Percentiles rank a stretch among this genome's conserved stretches.
phyloP scores from a whole-genome alignment of 495 filamentous ascomycete species.

The Aspergillus kassunensis region DNA sequence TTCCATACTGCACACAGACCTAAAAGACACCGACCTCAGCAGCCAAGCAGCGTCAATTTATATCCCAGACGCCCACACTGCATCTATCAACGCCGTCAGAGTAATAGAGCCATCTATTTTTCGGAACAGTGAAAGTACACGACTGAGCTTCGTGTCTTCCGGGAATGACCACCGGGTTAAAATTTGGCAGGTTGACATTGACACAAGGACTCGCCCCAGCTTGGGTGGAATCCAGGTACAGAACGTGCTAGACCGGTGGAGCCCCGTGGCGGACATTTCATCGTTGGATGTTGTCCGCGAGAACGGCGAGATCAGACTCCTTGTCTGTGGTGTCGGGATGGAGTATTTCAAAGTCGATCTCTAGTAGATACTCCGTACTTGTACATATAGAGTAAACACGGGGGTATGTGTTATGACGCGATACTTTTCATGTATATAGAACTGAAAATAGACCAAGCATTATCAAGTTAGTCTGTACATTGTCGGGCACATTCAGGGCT shows the following conservation, averaged over 20 bases:
- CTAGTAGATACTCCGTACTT: too few relatives aligned
- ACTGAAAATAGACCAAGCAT: too few relatives aligned
- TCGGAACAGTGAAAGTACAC: constrained; percentile 6
- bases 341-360: constrained; percentile 32
- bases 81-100: constrained; percentile 67
- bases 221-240: constrained; percentile 41
- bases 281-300: constrained; percentile 36
- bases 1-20: constrained; percentile 36
- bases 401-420: not conserved
- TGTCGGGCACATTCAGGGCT: too few relatives aligned
- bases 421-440: not conserved
- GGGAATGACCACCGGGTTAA: constrained; percentile 82
- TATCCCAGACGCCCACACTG: constrained; percentile 72
- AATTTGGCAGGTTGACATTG: constrained; percentile 56
- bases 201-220: constrained; percentile 22
- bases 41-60: constrained; percentile 44
- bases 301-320: constrained; percentile 23
- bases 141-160: constrained; percentile 51
- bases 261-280: constrained; percentile 62
- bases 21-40: constrained; percentile 7
- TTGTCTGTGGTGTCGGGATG: constrained; percentile 56
- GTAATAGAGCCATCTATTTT: constrained; percentile 30
- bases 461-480: too few relatives aligned
- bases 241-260: constrained; percentile 48
- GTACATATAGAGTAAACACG: too few relatives aligned